Base-by-base conservation (phyloP, 2,329 filamentous ascomycete species). In the Sclerotinia borealis region DNA sequence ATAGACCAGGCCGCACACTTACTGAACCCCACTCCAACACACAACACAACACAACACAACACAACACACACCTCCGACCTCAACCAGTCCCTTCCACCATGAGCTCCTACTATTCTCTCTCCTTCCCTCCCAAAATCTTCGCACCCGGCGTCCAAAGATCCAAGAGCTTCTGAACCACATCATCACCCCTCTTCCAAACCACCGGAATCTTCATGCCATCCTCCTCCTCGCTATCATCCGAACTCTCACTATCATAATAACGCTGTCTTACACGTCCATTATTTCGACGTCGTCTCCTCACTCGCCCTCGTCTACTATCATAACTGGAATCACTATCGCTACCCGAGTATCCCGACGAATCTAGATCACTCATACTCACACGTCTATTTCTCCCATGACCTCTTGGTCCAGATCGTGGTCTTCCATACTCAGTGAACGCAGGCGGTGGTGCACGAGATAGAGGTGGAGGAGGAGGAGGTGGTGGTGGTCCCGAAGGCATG, bases 81-180 rank as follows among this genome's bases (percentile, higher is more conserved):
- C 7, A 45, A 58, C 8, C n/a, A 25, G 10, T 39, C 6, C 9
- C n/a, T 39, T 39, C 1, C 8, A 54, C 22, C 11, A 31, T 5
- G 36, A 22, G 5, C 13, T 54, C 10, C n/a, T 34, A 4, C 51
- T 13, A 2, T 31, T 17, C 43, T 9, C 17, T 15, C 10, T 19
- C 36, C 6, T 11, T 36, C 22, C 36, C 34, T 45, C 8, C 3
- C 49, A 25, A 17, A 7, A 17, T 15, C 31, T 19, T 47, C 25
- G n/a, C 17, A n/a, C 29, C 29, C 13, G 61, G 54, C 2, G 68
- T 69, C 65, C 65, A 69, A 56, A 63, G 51, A 36, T 68, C 63
- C 52, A 69, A 47, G 11, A 68, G 43, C 15, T 52, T 66, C 39
- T 65, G 37, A 27, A 69, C 65, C 27, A 68, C 39, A 64, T 67